Base-by-base conservation (phyloP, 495 filamentous ascomycete species). In the Oidiodendron maius region DNA sequence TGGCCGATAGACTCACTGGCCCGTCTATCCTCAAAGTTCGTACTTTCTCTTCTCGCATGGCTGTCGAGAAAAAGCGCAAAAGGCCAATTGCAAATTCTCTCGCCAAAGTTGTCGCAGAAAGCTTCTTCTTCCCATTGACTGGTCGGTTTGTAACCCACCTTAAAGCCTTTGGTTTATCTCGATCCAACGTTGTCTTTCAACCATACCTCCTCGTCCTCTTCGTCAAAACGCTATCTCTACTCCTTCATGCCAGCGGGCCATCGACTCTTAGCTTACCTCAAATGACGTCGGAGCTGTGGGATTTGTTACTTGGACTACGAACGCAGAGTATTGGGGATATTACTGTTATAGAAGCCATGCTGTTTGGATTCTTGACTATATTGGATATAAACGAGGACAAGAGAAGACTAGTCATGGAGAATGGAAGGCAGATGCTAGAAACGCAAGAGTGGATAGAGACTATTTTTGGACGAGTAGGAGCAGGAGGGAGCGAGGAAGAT, bases 11-110 rank as follows among this genome's bases (percentile, higher is more conserved):
- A 13, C 64, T 81, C 17, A 80, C 87, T 1, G 90, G 91, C 0
- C 89, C 91, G 0, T 81, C 87, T 52, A 79, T 82, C 4, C 79
- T 96, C 28, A 95, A 96, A 69, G 79, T 95, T 43, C 80, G 84
- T 44, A 87, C 80, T 15, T 89, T 89, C 66, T 85, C 81, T 22
- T 80, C 79, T 0, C 76, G 86, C 16, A 81, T 89, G 69, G 78
- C 77, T 37, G 79, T 83, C 16, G 78, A 85, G 59, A 76, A 76
- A 49, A 80, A 81, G 26, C 78, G 83, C 10, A 68, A 79, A 46
- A 82, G 81, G 52, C 73, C 80, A 1, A 83, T 82, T 21, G 74
- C 84, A 4, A 95, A 91, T 58, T 80, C 81, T 16, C 77, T 95
- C 1, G 81, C 90, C 25, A 76, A 79, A 20, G 71, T 95, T 25